Base-by-base conservation (phyloP, 1,284 basidiomycete genomes). In the Leccinum subrobustum region DNA sequence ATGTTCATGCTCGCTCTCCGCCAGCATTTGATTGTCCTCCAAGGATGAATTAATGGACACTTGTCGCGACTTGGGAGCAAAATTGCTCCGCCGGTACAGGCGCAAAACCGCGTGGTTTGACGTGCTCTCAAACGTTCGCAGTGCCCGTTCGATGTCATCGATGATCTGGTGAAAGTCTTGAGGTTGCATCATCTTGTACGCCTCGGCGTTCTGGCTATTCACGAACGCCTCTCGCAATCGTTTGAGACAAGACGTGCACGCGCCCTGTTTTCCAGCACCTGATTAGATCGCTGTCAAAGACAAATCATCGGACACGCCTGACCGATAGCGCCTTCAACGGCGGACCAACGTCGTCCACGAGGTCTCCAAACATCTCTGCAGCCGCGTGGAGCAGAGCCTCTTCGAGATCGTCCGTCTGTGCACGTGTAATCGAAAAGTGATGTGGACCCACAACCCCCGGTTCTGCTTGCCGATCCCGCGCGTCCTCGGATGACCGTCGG, bases 291-390 rank as follows among this genome's bases (percentile, higher is more conserved):
- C 57, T 54, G 33, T 8, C n/a, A n/a, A n/a, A 65, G 52, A 57
- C 35, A 55, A 25, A 44, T 11, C 7, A 35, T 16, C 16, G 25
- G 44, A 29, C 11, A 31, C 31, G 20, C 77, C 86, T 71, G 68
- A 95, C 93, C 50, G 91, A 88, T 42, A 97, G 79, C 0, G 83
- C 82, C 66, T 86, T 88, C 65, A 97, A 74, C 1, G 92, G 89
- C 2, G 88, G 85, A 0, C 91, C 93, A 8, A 96, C 78, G 67
- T 93, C 89, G 55, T 93, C 88, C n/a, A 93, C 81, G 27, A 97
- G 79, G 63, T 90, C 86, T 7, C 89, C 88, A 73, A 96, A 95
- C 75, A 95, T 87, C 9, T 82, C 82, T 0, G 89, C 87, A 1
- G 90, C 90, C 5, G 86, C 82, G 52, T 81, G 80, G 11, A 94